Evolutionary conservation across 768 basidiomycete species (phyloP), one percentile per base, ranked within the genome.

Genomic region (Russula lepida): DNA sequence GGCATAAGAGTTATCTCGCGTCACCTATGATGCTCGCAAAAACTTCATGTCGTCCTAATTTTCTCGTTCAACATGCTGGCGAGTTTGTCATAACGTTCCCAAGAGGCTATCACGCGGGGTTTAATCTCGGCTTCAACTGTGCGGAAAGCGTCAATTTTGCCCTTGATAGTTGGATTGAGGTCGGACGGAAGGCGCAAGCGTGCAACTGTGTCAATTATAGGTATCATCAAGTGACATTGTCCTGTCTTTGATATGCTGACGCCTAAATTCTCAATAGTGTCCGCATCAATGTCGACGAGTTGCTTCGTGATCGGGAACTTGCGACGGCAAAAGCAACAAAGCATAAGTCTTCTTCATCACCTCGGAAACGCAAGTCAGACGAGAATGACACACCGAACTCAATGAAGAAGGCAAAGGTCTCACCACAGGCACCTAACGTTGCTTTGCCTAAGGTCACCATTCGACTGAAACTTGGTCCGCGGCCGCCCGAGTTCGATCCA

Each of bases 81-180:
- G 95, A 98, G 71, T 97, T 98, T 64, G 89, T 98, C 43, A 89
- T 98, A 67, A 98, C 95, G 0, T 98, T 83, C 69, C 95, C 95
- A 1, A 77, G 89, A 52, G 95, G 95, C 1, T 98, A 98, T 71
- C 95, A 98, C 71, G 92, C 94, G 4, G 95, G 95, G 21, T 95
- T 98, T 78, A 98, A 98, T 70, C 76, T 97, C 46, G 95, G 92
- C 7, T 84, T 97, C 70, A 98, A 98, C 69, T 97, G 94, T 68
- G 95, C 95, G 1, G 95, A 98, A 74, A 92, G 90, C 64, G 92
- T 97, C 68, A 98, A 98, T 71, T 98, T 98, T 70, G 95, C 95
- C 0, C 76, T 97, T 28, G 91, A 97, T 46, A 90, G 88, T 65
- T 98, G 95, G 95, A 73, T 98, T 6, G 92, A 94, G 44, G 73